Conservation (phyloP, 2,329 filamentous ascomycete genomes). For the Exophiala bonariae region DNA sequence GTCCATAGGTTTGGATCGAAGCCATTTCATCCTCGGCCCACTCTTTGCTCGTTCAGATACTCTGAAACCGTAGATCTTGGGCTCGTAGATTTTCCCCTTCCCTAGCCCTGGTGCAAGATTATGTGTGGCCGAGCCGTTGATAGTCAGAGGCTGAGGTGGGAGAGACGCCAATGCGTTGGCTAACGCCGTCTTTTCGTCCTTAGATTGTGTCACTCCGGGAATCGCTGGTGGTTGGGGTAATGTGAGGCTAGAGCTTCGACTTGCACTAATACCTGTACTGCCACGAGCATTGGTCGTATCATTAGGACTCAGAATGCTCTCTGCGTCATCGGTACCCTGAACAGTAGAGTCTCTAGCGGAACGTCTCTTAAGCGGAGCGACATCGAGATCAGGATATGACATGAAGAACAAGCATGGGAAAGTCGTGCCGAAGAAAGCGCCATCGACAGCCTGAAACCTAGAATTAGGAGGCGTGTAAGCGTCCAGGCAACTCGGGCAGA, state of each 20-base stretch:
- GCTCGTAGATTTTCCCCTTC: constrained; percentile 81
- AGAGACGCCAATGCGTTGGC: constrained; percentile 32
- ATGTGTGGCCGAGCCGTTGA: constrained; percentile 83
- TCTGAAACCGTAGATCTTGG: constrained; percentile 93
- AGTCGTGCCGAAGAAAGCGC: constrained; percentile 96
- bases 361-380: constrained; percentile 66
- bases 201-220: constrained; percentile 30
- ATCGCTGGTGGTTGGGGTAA: constrained; percentile 31
- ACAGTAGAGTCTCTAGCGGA: constrained; percentile 16
- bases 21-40: constrained; percentile 95
- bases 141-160: constrained; percentile 51
- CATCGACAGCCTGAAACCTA: constrained; percentile 94
- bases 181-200: constrained; percentile 31
- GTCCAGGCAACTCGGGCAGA: constrained; percentile 94
- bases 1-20: constrained; percentile 78
- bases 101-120: constrained; percentile 91
- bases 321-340: constrained; percentile 22
- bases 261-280: constrained; percentile 20
- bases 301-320: constrained; percentile 27
- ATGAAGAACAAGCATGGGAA: constrained; percentile 97
- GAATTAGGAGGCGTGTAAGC: constrained; percentile 98
- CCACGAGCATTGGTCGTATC: constrained; percentile 23
- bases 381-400: constrained; percentile 94
- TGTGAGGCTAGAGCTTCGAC: constrained; percentile 27
- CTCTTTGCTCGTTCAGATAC: constrained; percentile 88